These are phyloP conservation scores for Gnomoniopsis smithogilvyi DNA, from an alignment of 2,329 filamentous ascomycete genomes.

Conservation along the genomic window DNA sequence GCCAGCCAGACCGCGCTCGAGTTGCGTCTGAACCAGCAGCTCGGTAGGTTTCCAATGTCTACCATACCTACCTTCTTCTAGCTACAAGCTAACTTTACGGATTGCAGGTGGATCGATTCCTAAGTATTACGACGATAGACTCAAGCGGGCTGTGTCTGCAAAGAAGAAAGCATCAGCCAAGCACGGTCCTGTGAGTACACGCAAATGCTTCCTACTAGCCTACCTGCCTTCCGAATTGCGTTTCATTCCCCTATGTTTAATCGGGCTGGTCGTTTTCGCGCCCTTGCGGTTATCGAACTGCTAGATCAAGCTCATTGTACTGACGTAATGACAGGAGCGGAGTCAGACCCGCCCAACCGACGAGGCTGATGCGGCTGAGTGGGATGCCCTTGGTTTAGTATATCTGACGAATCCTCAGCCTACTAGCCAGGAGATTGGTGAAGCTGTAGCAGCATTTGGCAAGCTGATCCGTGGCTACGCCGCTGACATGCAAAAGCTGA, in stretches of 20 bases:
- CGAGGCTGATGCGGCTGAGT: constrained; percentile 44
- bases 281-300: not conserved
- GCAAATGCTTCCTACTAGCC: not conserved
- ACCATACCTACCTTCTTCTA: not conserved
- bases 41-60: not conserved
- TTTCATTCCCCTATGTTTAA: not conserved
- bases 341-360: constrained; percentile 41
- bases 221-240: not conserved
- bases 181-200: constrained; percentile 10
- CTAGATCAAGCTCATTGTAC: not conserved
- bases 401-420: constrained; percentile 38
- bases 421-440: constrained; percentile 38
- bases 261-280: too few species aligned
- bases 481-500: constrained; percentile 44
- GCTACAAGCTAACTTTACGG: not conserved
- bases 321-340: constrained; percentile 30
- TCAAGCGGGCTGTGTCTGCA: constrained; percentile 7
- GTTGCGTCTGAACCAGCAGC: constrained; percentile 10
- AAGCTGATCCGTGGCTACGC: constrained; percentile 48
- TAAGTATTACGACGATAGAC: constrained; percentile 4
- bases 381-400: constrained; percentile 53
- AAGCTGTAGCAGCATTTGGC: constrained; percentile 48
- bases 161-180: constrained; percentile 15
- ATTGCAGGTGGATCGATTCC: constrained; percentile 4
- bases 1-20: constrained; percentile 11